Conservation (phyloP, 164 flowering plant species). For the Nymphaea colorata region DNA sequence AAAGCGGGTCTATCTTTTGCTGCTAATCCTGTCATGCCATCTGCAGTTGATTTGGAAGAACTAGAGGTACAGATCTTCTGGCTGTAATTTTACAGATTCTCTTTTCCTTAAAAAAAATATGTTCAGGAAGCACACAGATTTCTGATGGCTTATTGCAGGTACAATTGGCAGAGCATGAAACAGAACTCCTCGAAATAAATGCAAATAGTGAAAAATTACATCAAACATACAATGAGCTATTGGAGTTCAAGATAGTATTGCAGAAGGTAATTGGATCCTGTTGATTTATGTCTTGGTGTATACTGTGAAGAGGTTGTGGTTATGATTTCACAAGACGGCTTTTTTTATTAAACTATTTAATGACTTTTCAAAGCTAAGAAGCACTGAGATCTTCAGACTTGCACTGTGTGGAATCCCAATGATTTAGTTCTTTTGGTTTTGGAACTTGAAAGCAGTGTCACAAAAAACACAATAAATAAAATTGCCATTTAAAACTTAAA, state of each 20-base stretch:
- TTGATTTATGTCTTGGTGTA: background rate
- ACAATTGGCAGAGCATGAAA: constrained; percentile 85
- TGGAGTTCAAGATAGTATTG: constrained; percentile 90
- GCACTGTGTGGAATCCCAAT: too few relatives aligned
- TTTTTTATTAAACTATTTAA: too few relatives aligned
- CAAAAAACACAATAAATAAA: too few relatives aligned
- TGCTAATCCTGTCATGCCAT: constrained; percentile 41
- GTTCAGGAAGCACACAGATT: background rate
- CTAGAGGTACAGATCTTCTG: constrained; percentile 49
- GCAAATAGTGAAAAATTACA: constrained; percentile 71
- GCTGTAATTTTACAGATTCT: background rate
- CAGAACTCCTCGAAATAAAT: constrained; percentile 84
- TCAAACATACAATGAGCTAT: constrained; percentile 72
- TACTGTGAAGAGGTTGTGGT: too few relatives aligned
- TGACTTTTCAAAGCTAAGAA: too few relatives aligned
- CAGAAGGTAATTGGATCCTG: constrained; percentile 47
- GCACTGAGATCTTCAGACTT: too few relatives aligned
- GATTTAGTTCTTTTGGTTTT: too few relatives aligned
- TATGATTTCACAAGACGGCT: too few relatives aligned
- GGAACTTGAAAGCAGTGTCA: too few relatives aligned
- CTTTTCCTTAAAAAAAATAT: background rate
- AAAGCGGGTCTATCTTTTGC: constrained; percentile 62
- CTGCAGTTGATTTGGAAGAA: constrained; percentile 63
- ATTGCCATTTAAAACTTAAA: too few relatives aligned
- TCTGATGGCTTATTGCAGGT: constrained; percentile 25